Evolutionary conservation across 371 early-diverging fungal species (phyloP).

Genomic region (Lichtheimia ramosa): DNA sequence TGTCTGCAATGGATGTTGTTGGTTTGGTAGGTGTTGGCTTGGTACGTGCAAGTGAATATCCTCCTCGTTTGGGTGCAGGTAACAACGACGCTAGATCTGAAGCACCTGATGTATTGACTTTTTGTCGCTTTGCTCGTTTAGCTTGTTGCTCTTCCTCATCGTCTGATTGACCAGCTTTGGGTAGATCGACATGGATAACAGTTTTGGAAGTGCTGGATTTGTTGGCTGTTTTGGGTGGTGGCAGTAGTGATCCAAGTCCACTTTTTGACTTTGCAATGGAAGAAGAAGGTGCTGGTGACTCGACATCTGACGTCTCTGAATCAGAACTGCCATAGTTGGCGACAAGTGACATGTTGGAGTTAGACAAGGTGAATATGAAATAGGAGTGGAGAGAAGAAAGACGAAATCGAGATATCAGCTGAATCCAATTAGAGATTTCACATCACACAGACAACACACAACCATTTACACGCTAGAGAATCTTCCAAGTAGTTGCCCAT

Average conservation of each 20-base stretch:
- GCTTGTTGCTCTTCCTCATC: constrained; percentile 26
- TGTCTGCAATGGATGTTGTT: neutral
- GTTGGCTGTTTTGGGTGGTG: constrained; percentile 17
- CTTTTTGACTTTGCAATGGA: neutral
- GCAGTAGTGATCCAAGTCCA: constrained; percentile 6
- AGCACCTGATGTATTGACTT: constrained; percentile 9
- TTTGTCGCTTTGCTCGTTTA: constrained; percentile 20
- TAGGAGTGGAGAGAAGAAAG: too few relatives aligned
- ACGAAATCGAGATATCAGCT: too few relatives aligned
- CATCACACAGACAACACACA: too few relatives aligned
- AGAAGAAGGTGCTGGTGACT: constrained; percentile 1
- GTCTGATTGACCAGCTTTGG: constrained; percentile 12
- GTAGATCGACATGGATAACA: constrained; percentile 34
- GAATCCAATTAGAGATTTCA: too few relatives aligned
- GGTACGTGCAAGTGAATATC: constrained; percentile 6
- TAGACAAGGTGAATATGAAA: too few relatives aligned
- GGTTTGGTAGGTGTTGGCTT: neutral
- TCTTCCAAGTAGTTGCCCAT: too few relatives aligned
- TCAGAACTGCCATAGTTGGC: constrained; percentile 20
- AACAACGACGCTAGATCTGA: constrained; percentile 28
- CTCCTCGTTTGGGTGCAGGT: constrained; percentile 30
- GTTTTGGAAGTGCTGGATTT: constrained; percentile 9
- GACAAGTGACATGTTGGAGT: constrained; percentile 15
- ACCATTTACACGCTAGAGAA: too few relatives aligned
- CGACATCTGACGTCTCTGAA: constrained; percentile 18